Evolutionary conservation across 441 rosid species (phyloP), one percentile per base, ranked within the genome.

Genomic region (Adansonia madagascariensis): DNA sequence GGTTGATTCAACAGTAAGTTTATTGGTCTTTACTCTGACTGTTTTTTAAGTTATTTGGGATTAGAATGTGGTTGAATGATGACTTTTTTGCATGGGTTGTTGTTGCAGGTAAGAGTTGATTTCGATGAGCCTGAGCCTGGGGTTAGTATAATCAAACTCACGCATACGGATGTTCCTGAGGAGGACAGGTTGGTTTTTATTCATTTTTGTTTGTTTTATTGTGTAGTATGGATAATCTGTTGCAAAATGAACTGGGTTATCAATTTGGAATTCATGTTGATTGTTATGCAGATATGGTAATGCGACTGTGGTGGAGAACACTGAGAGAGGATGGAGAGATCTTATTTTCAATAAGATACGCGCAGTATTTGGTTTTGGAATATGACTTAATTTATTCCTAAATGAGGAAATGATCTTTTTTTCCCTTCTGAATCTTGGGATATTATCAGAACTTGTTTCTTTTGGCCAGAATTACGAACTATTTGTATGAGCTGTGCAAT

Each of bases 261-360:
- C 12, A 11, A 75, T 35, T 6, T 49, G 17, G 71, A 8, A n/a
- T 15, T 31, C 6, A 6, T 14, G 24, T 59, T 56, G 60, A 49
- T 80, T 49, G 6, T 75, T 46, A 9, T 85, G 90, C 87, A 95
- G 99, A 82, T 95, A 92, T 77, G 99, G 98, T 46, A 95, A 95
- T 84, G 89, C 95, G 0, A 95, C 98, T 49, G 99, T 95, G 78
- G 97, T 82, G 85, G 99, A 95, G 81, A 95, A 94, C 86, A 95
- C 99, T 0, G 97, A 95, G 89, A 89, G 97, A 84, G 98, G 99
- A 78, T 95, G 99, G 99, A 84, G 95, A 71, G 97, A 92, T 80
- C 94, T 90, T 59, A 95, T 95, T 57, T 90, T 95, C 86, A 87
- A 94, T 24, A 92, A 83, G 89, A 92, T 95, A 77, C 88, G 98